These are phyloP conservation scores for Cryphonectria japonica DNA, from an alignment of 2,329 filamentous ascomycete species.

Conservation along the genomic window DNA sequence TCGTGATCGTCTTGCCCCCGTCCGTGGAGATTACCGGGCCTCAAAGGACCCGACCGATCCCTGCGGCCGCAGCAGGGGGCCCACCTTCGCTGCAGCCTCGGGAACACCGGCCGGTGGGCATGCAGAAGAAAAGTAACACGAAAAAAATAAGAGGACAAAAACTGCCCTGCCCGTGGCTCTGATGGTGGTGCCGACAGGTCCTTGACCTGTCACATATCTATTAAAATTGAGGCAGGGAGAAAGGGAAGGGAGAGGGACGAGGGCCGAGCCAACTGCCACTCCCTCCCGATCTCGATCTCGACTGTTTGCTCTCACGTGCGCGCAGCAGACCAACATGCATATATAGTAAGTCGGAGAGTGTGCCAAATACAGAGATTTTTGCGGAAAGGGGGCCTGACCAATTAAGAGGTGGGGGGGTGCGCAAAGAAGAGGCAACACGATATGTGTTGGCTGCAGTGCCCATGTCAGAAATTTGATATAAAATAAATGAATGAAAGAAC, in stretches of 20 bases:
- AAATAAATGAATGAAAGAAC: too few relatives aligned
- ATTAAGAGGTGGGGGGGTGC: background rate
- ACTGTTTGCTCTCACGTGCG: background rate
- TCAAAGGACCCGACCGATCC: constrained; percentile 9
- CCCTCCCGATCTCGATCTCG: background rate
- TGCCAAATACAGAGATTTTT: background rate
- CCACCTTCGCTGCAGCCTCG: constrained; percentile 10
- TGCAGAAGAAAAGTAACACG: background rate
- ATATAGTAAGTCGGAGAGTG: background rate
- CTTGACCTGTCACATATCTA: constrained; percentile 4
- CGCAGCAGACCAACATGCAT: background rate
- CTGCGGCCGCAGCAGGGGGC: constrained; percentile 6
- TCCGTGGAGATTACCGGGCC: constrained; percentile 24
- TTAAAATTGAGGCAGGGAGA: background rate
- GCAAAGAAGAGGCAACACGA: background rate
- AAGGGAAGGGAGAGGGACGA: background rate
- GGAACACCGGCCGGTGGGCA: constrained; percentile 16
- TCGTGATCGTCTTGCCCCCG: constrained; percentile 12
- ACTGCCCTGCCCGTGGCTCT: background rate
- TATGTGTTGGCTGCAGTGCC: background rate
- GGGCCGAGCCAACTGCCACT: background rate
- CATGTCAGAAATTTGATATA: too few relatives aligned
- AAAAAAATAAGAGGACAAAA: background rate
- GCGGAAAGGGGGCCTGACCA: background rate
- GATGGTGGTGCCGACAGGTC: background rate